Conservation (phyloP, 2,329 filamentous ascomycete species). For the Arthrobotrys pseudoclavata region DNA sequence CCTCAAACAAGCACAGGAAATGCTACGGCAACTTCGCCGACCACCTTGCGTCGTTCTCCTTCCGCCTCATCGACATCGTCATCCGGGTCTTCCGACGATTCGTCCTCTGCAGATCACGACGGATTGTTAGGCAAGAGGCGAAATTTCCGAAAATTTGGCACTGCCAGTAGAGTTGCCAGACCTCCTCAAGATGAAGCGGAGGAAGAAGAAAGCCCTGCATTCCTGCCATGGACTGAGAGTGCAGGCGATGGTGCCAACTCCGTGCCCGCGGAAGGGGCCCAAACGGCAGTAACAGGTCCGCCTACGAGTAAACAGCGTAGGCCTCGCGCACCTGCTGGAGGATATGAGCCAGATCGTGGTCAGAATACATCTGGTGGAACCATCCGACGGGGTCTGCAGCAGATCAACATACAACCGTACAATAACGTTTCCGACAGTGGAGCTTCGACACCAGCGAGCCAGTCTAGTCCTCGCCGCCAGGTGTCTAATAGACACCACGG, state of each 20-base stretch:
- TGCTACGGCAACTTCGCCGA: slow-evolving; percentile 58
- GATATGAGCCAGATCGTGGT: slow-evolving; percentile 50
- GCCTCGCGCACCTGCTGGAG: slow-evolving; percentile 39
- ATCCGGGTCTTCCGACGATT: slow-evolving; percentile 38
- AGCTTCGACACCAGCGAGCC: slow-evolving; percentile 73
- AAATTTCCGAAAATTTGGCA: slow-evolving; percentile 51
- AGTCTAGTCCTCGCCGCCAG: slow-evolving; percentile 71
- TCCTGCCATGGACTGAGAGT: slow-evolving; percentile 59
- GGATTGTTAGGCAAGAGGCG: slow-evolving; percentile 42
- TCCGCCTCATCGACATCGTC: slow-evolving; percentile 46
- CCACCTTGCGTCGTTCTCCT: slow-evolving; percentile 40
- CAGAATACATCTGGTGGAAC: slow-evolving; percentile 56
- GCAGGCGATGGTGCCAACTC: slow-evolving; percentile 49
- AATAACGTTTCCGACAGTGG: slow-evolving; percentile 66
- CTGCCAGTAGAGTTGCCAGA: slow-evolving; percentile 31
- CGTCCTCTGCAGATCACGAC: slow-evolving; percentile 45
- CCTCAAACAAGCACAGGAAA: slow-evolving; percentile 60
- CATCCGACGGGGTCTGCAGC: slow-evolving; percentile 44
- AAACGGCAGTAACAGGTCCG: slow-evolving; percentile 16
- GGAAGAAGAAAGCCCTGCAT: slow-evolving; percentile 61
- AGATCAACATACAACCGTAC: slow-evolving; percentile 61
- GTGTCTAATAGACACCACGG: slow-evolving; percentile 73
- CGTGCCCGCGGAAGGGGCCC: slow-evolving; percentile 20
- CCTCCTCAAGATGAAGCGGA: slow-evolving; percentile 40
- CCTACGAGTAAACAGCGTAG: slow-evolving; percentile 52